Evolutionary conservation across 2,329 filamentous ascomycete species (phyloP).

Genomic region (Botrytis fabae): DNA sequence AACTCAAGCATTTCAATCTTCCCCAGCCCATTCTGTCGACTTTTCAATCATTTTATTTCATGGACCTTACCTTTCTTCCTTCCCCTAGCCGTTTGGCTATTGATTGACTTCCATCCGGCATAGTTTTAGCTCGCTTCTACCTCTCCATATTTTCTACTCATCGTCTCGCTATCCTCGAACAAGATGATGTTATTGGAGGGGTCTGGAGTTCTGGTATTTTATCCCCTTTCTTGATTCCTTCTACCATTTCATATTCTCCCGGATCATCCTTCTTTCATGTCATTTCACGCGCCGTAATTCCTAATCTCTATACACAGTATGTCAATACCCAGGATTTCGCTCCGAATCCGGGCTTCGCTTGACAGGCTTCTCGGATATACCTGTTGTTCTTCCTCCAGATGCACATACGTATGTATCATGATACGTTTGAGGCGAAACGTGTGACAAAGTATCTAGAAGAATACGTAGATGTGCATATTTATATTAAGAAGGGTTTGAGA

Average conservation of each 20-base stretch:
- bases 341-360: conserved; percentile 39
- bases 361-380: conserved; percentile 39
- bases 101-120: neutral
- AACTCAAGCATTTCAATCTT: neutral
- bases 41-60: neutral
- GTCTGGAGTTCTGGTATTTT: neutral
- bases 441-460: conserved; percentile 37
- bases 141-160: neutral
- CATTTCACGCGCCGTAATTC: neutral
- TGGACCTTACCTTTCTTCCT: neutral
- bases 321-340: conserved; percentile 38
- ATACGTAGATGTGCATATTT: conserved; percentile 29
- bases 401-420: conserved; percentile 34
- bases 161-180: neutral
- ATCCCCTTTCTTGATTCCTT: neutral
- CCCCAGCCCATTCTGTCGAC: neutral
- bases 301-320: conserved; percentile 25
- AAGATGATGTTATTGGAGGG: neutral
- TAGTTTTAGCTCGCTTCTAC: neutral
- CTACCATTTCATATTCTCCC: neutral
- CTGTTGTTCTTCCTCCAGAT: conserved; percentile 35
- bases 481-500: conserved; percentile 30
- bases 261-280: too few relatives aligned
- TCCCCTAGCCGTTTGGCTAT: neutral
- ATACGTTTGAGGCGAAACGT: conserved; percentile 37